Evolutionary conservation across 208 protist species (phyloP).

Genomic region (Crithidia sp.): DNA sequence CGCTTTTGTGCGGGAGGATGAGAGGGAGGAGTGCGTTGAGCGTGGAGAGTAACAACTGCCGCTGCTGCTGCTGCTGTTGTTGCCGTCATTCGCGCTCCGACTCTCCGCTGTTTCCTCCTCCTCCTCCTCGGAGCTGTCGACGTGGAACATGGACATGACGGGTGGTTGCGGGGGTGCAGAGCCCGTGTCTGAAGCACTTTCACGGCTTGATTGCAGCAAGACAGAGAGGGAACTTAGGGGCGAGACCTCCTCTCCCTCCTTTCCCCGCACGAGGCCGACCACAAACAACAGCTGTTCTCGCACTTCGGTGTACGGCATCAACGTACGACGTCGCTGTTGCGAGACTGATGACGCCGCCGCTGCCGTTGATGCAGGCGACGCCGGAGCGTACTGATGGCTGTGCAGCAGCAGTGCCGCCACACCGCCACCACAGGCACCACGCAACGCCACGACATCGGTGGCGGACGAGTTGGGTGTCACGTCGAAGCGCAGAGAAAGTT

Average conservation of each 20-base stretch:
- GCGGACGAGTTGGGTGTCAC: constrained; percentile 45
- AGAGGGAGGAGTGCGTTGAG: constrained; percentile 2
- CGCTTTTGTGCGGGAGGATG: neutral
- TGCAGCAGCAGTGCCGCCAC: constrained; percentile 21
- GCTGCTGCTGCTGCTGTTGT: constrained; percentile 3
- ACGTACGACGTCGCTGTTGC: neutral
- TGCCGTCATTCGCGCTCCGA: neutral
- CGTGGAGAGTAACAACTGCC: constrained; percentile 10
- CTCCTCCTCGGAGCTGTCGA: neutral
- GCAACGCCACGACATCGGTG: constrained; percentile 20
- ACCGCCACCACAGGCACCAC: constrained; percentile 20
- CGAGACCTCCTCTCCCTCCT: neutral
- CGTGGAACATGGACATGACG: constrained; percentile 9
- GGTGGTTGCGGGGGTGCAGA: neutral
- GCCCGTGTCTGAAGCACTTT: neutral
- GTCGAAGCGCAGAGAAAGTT: constrained; percentile 58
- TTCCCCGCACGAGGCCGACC: constrained; percentile 7
- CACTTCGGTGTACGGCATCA: constrained; percentile 19
- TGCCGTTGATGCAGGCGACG: neutral
- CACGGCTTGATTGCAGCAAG: too few relatives aligned
- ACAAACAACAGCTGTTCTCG: constrained; percentile 38
- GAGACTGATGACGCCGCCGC: neutral
- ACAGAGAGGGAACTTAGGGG: too few relatives aligned
- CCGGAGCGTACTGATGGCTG: constrained; percentile 16
- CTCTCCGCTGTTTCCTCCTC: neutral